Percentiles rank a stretch among this genome's conserved stretches.
Evolutionary conservation across 352 stramenopile species (phyloP).

Genomic region (Globisporangium sylvaticum): DNA sequence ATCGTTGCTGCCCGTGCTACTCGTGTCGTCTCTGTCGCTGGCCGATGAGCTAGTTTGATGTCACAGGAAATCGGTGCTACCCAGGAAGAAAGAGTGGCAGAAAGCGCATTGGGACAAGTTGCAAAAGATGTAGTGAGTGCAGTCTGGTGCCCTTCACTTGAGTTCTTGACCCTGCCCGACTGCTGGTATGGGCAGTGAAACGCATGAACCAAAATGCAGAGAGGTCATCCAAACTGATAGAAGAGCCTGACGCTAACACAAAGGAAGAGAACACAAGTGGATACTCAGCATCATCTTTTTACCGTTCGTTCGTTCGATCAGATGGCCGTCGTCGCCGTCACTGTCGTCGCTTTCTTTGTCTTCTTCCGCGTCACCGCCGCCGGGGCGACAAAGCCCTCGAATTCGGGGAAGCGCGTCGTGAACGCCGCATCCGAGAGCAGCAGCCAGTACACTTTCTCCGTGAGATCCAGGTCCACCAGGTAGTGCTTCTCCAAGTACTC

Average conservation of each 20-base stretch:
- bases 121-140: too few species aligned
- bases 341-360: background rate
- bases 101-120: too few species aligned
- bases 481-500: constrained; percentile 28
- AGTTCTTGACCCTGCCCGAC: too few species aligned
- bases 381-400: background rate
- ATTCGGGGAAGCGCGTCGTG: constrained; percentile 26
- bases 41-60: background rate
- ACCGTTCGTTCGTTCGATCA: background rate
- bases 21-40: too few species aligned
- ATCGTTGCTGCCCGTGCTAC: background rate
- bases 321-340: background rate
- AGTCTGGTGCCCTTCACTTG: background rate
- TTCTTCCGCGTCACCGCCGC: background rate
- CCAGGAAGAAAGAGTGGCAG: background rate
- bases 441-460: constrained; percentile 33
- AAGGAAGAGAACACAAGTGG: background rate
- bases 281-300: background rate
- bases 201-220: background rate
- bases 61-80: background rate
- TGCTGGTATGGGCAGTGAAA: background rate
- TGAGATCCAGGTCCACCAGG: constrained; percentile 9
- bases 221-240: background rate
- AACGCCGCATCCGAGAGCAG: constrained; percentile 26
- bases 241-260: background rate